phyloP scores from a whole-genome alignment of 768 basidiomycete species.

The Tulasnella sp. region DNA sequence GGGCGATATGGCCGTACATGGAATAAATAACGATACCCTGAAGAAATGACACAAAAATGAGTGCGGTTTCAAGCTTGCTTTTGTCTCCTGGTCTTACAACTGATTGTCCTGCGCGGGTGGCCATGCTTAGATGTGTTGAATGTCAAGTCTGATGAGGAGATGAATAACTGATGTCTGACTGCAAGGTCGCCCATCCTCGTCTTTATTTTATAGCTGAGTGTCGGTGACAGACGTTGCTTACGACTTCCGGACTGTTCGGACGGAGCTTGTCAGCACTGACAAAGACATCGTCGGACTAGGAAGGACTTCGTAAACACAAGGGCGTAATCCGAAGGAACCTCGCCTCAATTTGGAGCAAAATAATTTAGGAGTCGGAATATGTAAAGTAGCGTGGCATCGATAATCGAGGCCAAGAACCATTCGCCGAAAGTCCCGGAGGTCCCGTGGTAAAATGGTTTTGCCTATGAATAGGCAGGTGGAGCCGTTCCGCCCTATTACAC shows the following conservation, averaged over 20 bases:
- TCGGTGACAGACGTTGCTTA: not conserved
- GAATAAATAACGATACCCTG: constrained; percentile 16
- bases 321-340: not conserved
- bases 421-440: not conserved
- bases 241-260: not conserved
- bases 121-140: not conserved
- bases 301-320: not conserved
- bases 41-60: not conserved
- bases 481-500: not conserved
- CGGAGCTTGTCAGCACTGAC: not conserved
- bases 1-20: not conserved
- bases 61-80: not conserved
- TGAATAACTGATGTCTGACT: not conserved
- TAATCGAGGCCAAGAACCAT: not conserved
- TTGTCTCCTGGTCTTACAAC: not conserved
- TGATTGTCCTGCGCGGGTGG: constrained; percentile 2
- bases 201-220: not conserved
- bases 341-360: not conserved
- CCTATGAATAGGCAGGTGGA: not conserved
- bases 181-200: not conserved
- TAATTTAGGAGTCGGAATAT: not conserved
- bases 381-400: not conserved
- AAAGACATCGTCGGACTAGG: not conserved
- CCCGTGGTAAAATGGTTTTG: not conserved
- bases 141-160: not conserved